phyloP scores from a whole-genome alignment of 2,329 filamentous ascomycete species.

The Phialocephala subalpina region DNA sequence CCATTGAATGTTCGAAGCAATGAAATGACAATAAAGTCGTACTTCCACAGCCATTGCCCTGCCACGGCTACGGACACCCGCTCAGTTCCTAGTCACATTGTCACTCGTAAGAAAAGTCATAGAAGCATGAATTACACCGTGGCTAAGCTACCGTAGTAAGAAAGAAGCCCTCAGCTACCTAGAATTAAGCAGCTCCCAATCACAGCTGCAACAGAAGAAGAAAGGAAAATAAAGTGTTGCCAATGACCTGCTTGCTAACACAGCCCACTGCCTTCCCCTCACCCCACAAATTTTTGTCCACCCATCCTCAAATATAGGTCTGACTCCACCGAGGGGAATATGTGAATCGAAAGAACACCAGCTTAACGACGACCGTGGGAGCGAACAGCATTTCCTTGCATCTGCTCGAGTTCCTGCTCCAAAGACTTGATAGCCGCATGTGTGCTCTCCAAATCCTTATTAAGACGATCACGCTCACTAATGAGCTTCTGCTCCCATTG shows the following conservation, averaged over 20 bases:
- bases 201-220: slow-evolving; percentile 20
- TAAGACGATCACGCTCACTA: slow-evolving; percentile 95
- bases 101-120: not conserved
- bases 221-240: slow-evolving; percentile 39
- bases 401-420: slow-evolving; percentile 89
- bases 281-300: slow-evolving; percentile 15
- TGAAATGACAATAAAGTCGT: too few relatives aligned
- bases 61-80: not conserved
- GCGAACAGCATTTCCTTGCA: slow-evolving; percentile 90
- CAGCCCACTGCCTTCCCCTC: slow-evolving; percentile 30
- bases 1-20: too few relatives aligned
- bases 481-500: slow-evolving; percentile 99
- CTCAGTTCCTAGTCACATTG: not conserved
- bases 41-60: too few relatives aligned
- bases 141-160: slow-evolving; percentile 41
- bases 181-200: slow-evolving; percentile 36
- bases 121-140: slow-evolving; percentile 46
- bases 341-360: slow-evolving; percentile 3
- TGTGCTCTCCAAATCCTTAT: slow-evolving; percentile 99
- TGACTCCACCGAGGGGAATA: slow-evolving; percentile 16
- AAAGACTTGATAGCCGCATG: slow-evolving; percentile 93
- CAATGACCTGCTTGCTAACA: slow-evolving; percentile 37
- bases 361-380: slow-evolving; percentile 89
- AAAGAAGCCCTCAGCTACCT: slow-evolving; percentile 34
- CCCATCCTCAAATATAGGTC: slow-evolving; percentile 3